These are phyloP conservation scores for Ustilago nuda DNA, from an alignment of 1,284 basidiomycete genomes.

Conservation along the genomic window DNA sequence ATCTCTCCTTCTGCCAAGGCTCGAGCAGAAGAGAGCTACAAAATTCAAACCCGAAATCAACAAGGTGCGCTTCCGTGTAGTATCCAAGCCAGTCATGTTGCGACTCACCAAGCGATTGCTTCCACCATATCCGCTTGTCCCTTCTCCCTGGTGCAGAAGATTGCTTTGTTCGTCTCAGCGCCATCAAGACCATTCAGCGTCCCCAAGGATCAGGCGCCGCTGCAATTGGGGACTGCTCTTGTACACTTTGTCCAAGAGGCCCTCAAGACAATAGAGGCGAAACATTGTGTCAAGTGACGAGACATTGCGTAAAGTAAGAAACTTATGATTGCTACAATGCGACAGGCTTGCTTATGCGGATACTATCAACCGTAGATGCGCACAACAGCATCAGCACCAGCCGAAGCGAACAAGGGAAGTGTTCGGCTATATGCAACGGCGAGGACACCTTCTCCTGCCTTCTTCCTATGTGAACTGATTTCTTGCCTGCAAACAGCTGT, in stretches of 20 bases:
- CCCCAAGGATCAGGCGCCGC: no score
- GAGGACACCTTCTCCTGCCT: conserved; percentile 88
- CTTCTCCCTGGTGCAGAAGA: background rate
- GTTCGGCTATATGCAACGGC: conserved; percentile 86
- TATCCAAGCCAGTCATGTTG: conserved; percentile 14
- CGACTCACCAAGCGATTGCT: background rate
- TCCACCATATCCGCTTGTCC: background rate
- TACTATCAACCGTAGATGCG: conserved; percentile 75
- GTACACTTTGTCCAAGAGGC: background rate
- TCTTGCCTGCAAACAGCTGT: conserved; percentile 82
- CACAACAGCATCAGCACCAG: conserved; percentile 93
- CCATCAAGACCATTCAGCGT: background rate
- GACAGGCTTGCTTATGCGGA: background rate
- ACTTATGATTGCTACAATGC: background rate
- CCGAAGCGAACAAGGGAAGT: conserved; percentile 87
- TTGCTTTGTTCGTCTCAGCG: background rate
- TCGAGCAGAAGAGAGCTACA: background rate
- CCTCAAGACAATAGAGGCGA: background rate
- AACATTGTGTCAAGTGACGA: background rate
- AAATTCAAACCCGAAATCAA: conserved; percentile 4
- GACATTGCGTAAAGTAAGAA: background rate
- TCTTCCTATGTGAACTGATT: conserved; percentile 81
- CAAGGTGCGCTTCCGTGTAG: conserved; percentile 9
- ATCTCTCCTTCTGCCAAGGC: background rate
- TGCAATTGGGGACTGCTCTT: no score